A percentile compares a stretch with the other conserved stretches of the same genome.
These are phyloP conservation scores for Kalanchoe fedtschenkoi DNA, from an alignment of 164 flowering plant genomes.

Conservation along the genomic window DNA sequence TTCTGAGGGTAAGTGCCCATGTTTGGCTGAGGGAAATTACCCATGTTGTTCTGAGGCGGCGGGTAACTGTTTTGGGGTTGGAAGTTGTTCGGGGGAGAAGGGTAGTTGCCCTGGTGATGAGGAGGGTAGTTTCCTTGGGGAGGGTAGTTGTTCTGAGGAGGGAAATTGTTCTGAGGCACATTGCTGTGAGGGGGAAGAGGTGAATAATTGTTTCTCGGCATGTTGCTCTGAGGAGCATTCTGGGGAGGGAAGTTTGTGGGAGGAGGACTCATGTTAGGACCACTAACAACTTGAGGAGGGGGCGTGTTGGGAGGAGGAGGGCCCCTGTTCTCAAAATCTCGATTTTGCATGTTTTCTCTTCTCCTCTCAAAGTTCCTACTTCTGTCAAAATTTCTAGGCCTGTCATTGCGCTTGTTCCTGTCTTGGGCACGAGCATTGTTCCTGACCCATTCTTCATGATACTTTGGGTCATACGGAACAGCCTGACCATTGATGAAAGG, in stretches of 20 bases:
- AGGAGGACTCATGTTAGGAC: too few relatives aligned
- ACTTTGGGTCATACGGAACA: slow-evolving; percentile 74
- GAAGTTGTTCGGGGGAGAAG: too few relatives aligned
- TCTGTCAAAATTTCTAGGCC: slow-evolving; percentile 58
- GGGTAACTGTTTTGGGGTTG: slow-evolving; percentile 4
- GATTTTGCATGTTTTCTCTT: slow-evolving; percentile 32
- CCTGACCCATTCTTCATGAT: slow-evolving; percentile 69
- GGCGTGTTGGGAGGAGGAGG: slow-evolving; percentile 17
- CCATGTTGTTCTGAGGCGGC: slow-evolving; percentile 15
- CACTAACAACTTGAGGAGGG: slow-evolving; percentile 11
- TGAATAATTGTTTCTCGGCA: too few relatives aligned
- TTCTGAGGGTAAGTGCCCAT: too few relatives aligned
- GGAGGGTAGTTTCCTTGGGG: background rate
- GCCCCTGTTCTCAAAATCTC: slow-evolving; percentile 11
- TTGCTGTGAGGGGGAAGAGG: too few relatives aligned
- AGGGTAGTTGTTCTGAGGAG: background rate
- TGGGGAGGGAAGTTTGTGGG: too few relatives aligned
- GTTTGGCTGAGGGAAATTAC: slow-evolving; percentile 13
- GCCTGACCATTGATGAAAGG: slow-evolving; percentile 75
- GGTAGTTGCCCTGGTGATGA: too few relatives aligned
- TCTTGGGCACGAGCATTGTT: slow-evolving; percentile 49
- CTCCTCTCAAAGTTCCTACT: slow-evolving; percentile 72
- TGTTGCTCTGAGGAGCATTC: too few relatives aligned
- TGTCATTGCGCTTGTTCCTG: slow-evolving; percentile 57
- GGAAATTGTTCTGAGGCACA: too few relatives aligned